Percentiles rank a stretch among this genome's conserved stretches.
Conservation (phyloP, 805 yeast species). For the Jamesozyma lodderae region DNA sequence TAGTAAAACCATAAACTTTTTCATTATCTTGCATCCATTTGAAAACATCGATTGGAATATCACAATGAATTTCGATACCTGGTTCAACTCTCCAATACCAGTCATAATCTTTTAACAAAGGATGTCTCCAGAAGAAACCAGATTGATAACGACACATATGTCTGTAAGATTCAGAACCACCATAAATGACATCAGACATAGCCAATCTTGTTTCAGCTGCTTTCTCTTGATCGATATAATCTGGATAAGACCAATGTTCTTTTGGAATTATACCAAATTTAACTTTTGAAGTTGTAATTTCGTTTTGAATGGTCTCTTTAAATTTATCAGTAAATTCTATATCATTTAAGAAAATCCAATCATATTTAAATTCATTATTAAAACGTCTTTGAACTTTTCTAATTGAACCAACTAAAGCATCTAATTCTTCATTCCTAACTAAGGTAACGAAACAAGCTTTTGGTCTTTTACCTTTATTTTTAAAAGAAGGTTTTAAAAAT, state of each 20-base stretch:
- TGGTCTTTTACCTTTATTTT: slow-evolving; percentile 16
- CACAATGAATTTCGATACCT: slow-evolving; percentile 62
- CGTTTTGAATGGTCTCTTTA: slow-evolving; percentile 34
- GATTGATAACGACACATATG: slow-evolving; percentile 88
- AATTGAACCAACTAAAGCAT: slow-evolving; percentile 51
- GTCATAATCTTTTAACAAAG: slow-evolving; percentile 55
- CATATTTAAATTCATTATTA: slow-evolving; percentile 67
- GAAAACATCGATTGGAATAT: slow-evolving; percentile 71
- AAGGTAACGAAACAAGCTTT: slow-evolving; percentile 42
- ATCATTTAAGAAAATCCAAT: slow-evolving; percentile 90
- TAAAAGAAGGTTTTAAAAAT: slow-evolving; percentile 10
- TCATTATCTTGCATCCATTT: slow-evolving; percentile 69
- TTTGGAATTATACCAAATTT: slow-evolving; percentile 43
- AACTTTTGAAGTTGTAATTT: slow-evolving; percentile 52
- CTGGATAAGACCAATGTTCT: slow-evolving; percentile 85
- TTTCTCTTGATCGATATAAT: slow-evolving; percentile 61
- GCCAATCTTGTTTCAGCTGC: slow-evolving; percentile 55
- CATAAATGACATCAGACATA: slow-evolving; percentile 52
- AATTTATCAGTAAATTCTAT: slow-evolving; percentile 2
- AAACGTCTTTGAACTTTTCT: slow-evolving; percentile 71
- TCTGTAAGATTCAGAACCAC: slow-evolving; percentile 65
- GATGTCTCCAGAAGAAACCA: slow-evolving; percentile 75
- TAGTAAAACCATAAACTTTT: slow-evolving; percentile 60
- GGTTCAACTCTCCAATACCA: slow-evolving; percentile 96
- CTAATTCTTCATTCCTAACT: slow-evolving; percentile 60